Conservation (phyloP, 2,329 filamentous ascomycete species). For the Talaromyces sp. region DNA sequence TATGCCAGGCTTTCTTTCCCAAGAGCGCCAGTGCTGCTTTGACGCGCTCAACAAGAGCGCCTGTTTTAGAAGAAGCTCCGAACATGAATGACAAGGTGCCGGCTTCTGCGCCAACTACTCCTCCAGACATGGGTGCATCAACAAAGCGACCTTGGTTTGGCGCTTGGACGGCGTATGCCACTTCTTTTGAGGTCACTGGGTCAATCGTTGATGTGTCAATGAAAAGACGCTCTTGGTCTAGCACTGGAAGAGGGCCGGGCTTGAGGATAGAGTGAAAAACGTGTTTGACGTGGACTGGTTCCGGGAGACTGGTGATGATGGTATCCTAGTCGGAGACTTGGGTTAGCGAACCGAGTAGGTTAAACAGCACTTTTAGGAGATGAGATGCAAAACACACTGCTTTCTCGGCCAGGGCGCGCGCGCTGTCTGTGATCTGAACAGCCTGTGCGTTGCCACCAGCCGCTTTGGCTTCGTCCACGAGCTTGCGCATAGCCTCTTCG, state of each 20-base stretch:
- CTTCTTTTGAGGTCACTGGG: conserved; percentile 71
- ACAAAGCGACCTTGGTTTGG: conserved; percentile 71
- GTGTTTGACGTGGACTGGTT: conserved; percentile 77
- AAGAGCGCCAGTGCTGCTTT: conserved; percentile 70
- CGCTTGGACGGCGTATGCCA: conserved; percentile 65
- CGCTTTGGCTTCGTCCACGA: conserved; percentile 49
- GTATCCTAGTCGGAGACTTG: conserved; percentile 57
- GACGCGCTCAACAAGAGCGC: conserved; percentile 56
- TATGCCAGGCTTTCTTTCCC: conserved; percentile 80
- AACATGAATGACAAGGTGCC: conserved; percentile 96
- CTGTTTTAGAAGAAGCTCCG: conserved; percentile 55
- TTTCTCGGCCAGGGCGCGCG: conserved; percentile 60
- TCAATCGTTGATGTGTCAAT: conserved; percentile 98
- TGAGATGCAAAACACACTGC: conserved; percentile 48
- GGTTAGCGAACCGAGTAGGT: neutral
- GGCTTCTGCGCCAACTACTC: conserved; percentile 82
- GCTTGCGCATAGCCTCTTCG: conserved; percentile 48
- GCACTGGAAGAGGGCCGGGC: conserved; percentile 45
- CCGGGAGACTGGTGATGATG: conserved; percentile 82
- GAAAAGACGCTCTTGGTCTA: conserved; percentile 65
- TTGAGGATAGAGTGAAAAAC: conserved; percentile 75
- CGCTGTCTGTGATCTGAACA: conserved; percentile 52
- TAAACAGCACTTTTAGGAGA: neutral
- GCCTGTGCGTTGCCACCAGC: conserved; percentile 33
- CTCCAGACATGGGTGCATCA: conserved; percentile 95